Evolutionary conservation across 176 grass and related monocot species (phyloP), one percentile per base, ranked within the genome.

Genomic region (Oryza meyeriana): DNA sequence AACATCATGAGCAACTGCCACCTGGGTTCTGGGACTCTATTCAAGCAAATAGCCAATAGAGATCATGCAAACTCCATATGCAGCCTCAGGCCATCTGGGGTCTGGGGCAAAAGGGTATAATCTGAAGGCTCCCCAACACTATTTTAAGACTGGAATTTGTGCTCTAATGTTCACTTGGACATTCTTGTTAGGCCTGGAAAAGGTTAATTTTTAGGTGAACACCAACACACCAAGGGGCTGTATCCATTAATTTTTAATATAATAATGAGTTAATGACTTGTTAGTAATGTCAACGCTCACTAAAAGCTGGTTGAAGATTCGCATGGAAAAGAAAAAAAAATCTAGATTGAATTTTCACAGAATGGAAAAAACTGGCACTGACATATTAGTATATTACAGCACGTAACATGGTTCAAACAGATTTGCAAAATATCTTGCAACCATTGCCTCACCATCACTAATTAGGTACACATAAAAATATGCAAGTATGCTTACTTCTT

Each of bases 171-270:
- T 63, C 25, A n/a, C 0, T 71, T 52, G 44, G 40, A 41, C 62
- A 59, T 59, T 59, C 3, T 58, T 58, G 55, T 24, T 58, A 59
- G 55, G n/a, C 9, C 55, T 57, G 67, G 57, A 44, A 52, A 76
- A 32, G 20, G 32, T 52, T 71, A 22, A 32, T 85, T 30, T 71
- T 76, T 28, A 27, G 71, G 31, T 81, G 14, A 64, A 70, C 80
- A 35, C 39, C 38, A 39, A 82, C 31, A 64, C 31, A 13, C n/a
- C 20, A 52, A 85, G 11, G 34, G 16, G 64, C 4, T 58, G 38
- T 84, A 16, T 41, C 10, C 55, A 64, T 52, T 31, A 41, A 30
- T 24, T 59, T 9, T 59, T 25, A 25, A n/a, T 57, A n/a, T 57
- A n/a, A n/a, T 59, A 59, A 59, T 59, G 55, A 59, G 22, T 10